Evolutionary conservation across 768 basidiomycete genomes (phyloP), one percentile per base, ranked within the genome.

Genomic region (Phallus indusiatus): DNA sequence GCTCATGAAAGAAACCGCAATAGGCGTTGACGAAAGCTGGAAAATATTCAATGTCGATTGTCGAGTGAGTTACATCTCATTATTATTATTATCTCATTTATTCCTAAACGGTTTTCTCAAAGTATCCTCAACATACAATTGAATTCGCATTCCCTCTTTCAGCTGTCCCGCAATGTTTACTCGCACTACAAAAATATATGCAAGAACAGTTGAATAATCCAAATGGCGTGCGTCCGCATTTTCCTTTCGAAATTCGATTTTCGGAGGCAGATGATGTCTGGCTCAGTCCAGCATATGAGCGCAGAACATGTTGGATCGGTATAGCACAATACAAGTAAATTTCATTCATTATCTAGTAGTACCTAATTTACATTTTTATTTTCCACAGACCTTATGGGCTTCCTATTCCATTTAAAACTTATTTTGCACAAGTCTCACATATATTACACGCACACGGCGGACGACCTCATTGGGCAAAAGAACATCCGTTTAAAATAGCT

Each of bases 241-340:
- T 93, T 69, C 89, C 91, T 1, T 78, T 99, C 65, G 96, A 98
- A 74, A 82, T 99, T 55, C 82, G 96, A 10, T 94, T 90, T 70
- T 87, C 91, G 48, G 83, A 84, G 14, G 76, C 78, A 21, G 96
- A 98, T 71, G 90, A 96, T 67, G 89, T 96, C 55, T 97, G 91
- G 91, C 77, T 99, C 34, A 92, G 89, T 69, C 96, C 96, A 1
- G 86, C 87, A 67, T 83, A 82, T 67, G 86, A 85, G 55, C 79
- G 83, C 59, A 75, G 73, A 68, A 94, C 88, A 8, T 88, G 86
- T 64, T 99, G 94, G 89, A 90, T 99, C 61, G 96, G 96, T n/a
- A 83, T 98, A 55, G 82, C 96, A n/a, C 91, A 94, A 67, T 99
- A 85, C 76, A 92, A 91, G 95, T 97, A 60, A n/a, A n/a, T n/a